Conservation (phyloP, 768 basidiomycete species). For the Tulasnella sp. region DNA sequence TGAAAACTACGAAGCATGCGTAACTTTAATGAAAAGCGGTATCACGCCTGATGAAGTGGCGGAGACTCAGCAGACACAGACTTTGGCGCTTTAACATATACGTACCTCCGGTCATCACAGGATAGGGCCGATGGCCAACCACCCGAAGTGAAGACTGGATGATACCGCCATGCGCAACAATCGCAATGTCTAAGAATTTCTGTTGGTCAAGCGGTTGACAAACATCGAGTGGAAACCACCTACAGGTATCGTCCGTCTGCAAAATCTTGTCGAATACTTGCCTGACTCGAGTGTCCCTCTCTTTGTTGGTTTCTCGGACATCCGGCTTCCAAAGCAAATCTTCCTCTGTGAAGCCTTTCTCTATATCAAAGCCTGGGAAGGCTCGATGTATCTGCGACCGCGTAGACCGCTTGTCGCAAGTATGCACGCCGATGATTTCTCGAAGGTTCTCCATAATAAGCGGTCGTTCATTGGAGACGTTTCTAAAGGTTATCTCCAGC, state of each 20-base stretch:
- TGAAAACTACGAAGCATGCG: neutral
- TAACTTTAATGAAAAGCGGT: constrained; percentile 17
- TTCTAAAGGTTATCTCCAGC: constrained; percentile 49
- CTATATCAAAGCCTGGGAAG: constrained; percentile 54
- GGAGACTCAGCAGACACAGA: neutral
- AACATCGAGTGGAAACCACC: neutral
- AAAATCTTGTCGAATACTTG: constrained; percentile 57
- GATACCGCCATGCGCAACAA: constrained; percentile 63
- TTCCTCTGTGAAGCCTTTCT: constrained; percentile 56
- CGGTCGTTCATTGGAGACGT: constrained; percentile 35
- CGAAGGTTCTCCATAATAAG: constrained; percentile 61
- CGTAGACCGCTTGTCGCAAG: constrained; percentile 61
- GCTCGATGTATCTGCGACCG: constrained; percentile 45
- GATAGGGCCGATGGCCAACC: constrained; percentile 45
- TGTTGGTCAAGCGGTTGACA: neutral
- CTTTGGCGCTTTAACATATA: constrained; percentile 15
- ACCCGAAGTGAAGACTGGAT: constrained; percentile 53
- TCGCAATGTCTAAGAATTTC: constrained; percentile 52
- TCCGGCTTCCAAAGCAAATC: constrained; percentile 59
- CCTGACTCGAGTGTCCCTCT: constrained; percentile 48
- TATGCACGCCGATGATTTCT: constrained; percentile 63
- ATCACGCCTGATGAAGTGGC: neutral
- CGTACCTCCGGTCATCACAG: constrained; percentile 62
- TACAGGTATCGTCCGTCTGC: constrained; percentile 31
- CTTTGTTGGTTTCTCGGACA: constrained; percentile 49